phyloP scores from a whole-genome alignment of 257 asterid species.

The Jasminum sambac region DNA sequence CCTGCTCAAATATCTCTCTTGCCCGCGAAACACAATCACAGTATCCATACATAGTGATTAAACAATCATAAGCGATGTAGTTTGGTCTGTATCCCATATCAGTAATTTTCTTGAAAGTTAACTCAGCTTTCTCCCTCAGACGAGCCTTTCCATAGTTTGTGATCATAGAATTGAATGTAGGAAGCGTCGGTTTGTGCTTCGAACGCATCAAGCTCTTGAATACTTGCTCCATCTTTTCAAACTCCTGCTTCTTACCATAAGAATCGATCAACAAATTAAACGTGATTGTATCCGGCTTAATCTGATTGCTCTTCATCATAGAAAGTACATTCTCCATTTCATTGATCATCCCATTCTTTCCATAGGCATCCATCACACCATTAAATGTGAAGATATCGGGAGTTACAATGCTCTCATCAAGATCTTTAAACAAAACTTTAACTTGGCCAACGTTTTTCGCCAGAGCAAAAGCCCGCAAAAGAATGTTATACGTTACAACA shows the following conservation, averaged over 20 bases:
- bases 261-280: conserved; percentile 83
- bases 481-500: conserved; percentile 87
- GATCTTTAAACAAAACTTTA: conserved; percentile 66
- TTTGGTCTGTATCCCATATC: conserved; percentile 83
- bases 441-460: conserved; percentile 68
- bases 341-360: conserved; percentile 79
- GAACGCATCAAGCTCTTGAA: conserved; percentile 76
- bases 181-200: conserved; percentile 73
- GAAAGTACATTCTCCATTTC: conserved; percentile 87
- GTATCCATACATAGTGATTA: conserved; percentile 76
- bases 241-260: conserved; percentile 86
- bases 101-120: conserved; percentile 54
- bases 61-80: conserved; percentile 76
- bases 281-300: conserved; percentile 79
- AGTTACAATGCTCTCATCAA: conserved; percentile 58
- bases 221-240: conserved; percentile 95
- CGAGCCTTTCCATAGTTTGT: conserved; percentile 93
- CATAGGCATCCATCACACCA: conserved; percentile 96
- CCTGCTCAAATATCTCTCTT: conserved; percentile 65
- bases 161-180: conserved; percentile 94
- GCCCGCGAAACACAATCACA: conserved; percentile 79
- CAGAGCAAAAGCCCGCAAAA: conserved; percentile 87
- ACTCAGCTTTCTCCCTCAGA: conserved; percentile 72
- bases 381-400: conserved; percentile 88
- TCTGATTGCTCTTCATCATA: conserved; percentile 68